Evolutionary conservation across 2,329 filamentous ascomycete species (phyloP), one percentile per base, ranked within the genome.

Genomic region (Zarea fungicola): DNA sequence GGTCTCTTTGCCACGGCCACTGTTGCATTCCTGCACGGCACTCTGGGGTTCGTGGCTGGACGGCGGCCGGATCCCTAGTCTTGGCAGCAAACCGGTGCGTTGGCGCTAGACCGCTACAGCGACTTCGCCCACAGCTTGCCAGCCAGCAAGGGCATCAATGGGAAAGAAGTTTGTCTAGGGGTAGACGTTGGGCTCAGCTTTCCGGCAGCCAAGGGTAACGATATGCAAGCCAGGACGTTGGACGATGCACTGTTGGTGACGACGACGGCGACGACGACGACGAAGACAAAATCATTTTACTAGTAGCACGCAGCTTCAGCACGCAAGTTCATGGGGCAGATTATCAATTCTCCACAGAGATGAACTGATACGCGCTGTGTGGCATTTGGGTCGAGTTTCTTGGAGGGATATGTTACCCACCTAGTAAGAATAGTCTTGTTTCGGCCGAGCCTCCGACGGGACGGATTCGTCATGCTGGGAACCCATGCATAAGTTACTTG

Each of bases 21-120:
- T 23, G 35, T 16, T 36, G 43, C 35, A 16, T 39, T 25, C 18
- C 11, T 46, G 25, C 26, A 29, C 7, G 13, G 35, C 44, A 47
- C 36, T 47, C 44, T 40, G 44, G 44, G 44, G 44, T 47, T 47
- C 14, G 44, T 47, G 44, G 44, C 44, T 32, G 18, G n/a, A n/a
- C n/a, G n/a, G n/a, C n/a, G n/a, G 44, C 44, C 44, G 44, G 46
- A 22, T 42, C 46, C 39, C 37, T 48, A 31, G 46, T 42, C 46
- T 48, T 48, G 46, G 46, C 46, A 25, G 39, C 46, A 26, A 48
- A 29, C 29, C 29, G 42, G 46, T 48, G 46, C 46, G 46, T 22
- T 48, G 46, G 46, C 46, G 29, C 37, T 35, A 13, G 29, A 29
- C 26, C 32, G 23, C 37, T 28, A 22, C 23, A 4, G 26, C 22